Evolutionary conservation across 495 filamentous ascomycete genomes (phyloP).

Genomic region (Letharia columbiana): DNA sequence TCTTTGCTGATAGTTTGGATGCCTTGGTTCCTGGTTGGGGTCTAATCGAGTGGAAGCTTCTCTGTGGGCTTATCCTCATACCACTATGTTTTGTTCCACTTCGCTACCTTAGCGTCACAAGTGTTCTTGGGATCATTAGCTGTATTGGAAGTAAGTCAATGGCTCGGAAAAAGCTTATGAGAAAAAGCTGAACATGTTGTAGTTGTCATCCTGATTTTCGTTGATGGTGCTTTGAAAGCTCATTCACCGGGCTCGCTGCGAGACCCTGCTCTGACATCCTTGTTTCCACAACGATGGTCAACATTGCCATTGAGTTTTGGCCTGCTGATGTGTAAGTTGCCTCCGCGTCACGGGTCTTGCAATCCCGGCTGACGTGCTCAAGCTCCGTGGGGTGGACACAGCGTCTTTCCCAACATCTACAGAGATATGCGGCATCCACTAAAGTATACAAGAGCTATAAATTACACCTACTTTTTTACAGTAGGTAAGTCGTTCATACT

Average conservation of each 20-base stretch:
- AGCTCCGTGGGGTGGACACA: slow-evolving; percentile 90
- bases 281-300: slow-evolving; percentile 79
- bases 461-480: slow-evolving; percentile 82
- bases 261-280: slow-evolving; percentile 63
- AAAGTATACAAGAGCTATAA: slow-evolving; percentile 69
- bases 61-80: slow-evolving; percentile 72
- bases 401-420: slow-evolving; percentile 95
- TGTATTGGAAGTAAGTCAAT: slow-evolving; percentile 69
- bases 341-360: background rate
- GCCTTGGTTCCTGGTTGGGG: slow-evolving; percentile 67
- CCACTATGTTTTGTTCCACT: slow-evolving; percentile 83
- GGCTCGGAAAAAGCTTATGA: background rate
- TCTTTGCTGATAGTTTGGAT: slow-evolving; percentile 86
- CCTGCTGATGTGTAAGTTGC: slow-evolving; percentile 69
- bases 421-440: slow-evolving; percentile 93
- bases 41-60: slow-evolving; percentile 71
- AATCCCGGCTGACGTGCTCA: slow-evolving; percentile 1
- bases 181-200: slow-evolving; percentile 19
- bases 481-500: slow-evolving; percentile 39
- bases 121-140: slow-evolving; percentile 79
- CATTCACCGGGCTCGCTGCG: slow-evolving; percentile 72
- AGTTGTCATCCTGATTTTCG: slow-evolving; percentile 73
- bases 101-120: slow-evolving; percentile 77
- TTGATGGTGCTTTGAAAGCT: slow-evolving; percentile 79
- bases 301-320: slow-evolving; percentile 89